Evolutionary conservation across 1,284 basidiomycete genomes (phyloP).

Genomic region (Melampsora americana): DNA sequence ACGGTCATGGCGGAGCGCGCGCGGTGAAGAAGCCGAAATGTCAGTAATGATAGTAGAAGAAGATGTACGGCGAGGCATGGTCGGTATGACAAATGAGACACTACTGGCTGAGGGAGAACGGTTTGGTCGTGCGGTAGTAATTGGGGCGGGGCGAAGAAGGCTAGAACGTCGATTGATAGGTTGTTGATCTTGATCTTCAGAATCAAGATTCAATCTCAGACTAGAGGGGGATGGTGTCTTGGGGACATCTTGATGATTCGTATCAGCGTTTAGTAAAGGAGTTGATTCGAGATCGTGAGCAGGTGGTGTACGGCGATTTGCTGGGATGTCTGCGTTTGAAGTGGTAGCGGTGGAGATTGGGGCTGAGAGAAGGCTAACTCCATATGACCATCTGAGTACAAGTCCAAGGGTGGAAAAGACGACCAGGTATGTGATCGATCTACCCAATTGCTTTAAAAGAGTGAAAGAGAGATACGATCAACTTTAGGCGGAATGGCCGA

Average conservation of each 20-base stretch:
- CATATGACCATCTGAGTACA: slow-evolving; percentile 57
- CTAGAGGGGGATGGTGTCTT: neutral
- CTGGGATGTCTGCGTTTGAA: slow-evolving; percentile 20
- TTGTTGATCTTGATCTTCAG: neutral
- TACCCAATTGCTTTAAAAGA: slow-evolving; percentile 26
- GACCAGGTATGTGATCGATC: slow-evolving; percentile 54
- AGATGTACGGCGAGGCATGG: neutral
- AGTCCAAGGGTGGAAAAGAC: slow-evolving; percentile 57
- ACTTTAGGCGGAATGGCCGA: neutral
- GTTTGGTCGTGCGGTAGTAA: neutral
- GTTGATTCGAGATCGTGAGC: slow-evolving; percentile 19
- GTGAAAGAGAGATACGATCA: neutral
- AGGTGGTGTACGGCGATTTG: neutral
- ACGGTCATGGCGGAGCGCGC: neutral
- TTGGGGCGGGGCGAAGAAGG: neutral
- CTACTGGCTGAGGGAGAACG: neutral
- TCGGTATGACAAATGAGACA: neutral
- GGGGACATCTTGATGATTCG: too few relatives aligned
- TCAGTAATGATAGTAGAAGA: neutral
- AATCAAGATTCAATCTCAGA: slow-evolving; percentile 10
- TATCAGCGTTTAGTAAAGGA: slow-evolving; percentile 9
- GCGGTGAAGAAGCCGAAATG: neutral
- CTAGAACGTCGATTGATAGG: neutral
- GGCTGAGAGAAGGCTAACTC: slow-evolving; percentile 54
- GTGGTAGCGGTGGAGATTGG: slow-evolving; percentile 51